A percentile compares a stretch with the other conserved stretches of the same genome.
These are phyloP conservation scores for Leccinum arenicola DNA, from an alignment of 768 basidiomycete species.

Conservation along the genomic window DNA sequence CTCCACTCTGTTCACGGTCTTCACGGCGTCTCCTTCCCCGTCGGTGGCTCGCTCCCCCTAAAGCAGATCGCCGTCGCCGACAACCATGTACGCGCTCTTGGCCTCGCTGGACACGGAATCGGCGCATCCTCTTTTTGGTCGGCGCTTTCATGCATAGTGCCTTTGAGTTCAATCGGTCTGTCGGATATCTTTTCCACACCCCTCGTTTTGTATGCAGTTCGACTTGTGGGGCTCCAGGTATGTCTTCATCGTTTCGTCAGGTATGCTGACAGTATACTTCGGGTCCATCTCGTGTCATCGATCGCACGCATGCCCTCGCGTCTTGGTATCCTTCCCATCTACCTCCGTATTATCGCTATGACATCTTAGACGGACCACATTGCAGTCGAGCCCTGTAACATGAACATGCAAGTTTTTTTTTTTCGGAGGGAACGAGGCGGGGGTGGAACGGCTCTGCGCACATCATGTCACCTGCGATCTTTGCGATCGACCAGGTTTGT, in stretches of 20 bases:
- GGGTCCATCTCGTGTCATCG: too few relatives aligned
- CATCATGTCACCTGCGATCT: constrained; percentile 20
- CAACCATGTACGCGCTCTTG: constrained; percentile 67
- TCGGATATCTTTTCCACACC: too few relatives aligned
- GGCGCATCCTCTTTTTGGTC: constrained; percentile 45
- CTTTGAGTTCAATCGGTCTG: too few relatives aligned
- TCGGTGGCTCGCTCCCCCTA: constrained; percentile 65
- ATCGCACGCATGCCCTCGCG: too few relatives aligned
- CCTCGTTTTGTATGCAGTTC: too few relatives aligned
- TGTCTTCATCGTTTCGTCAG: too few relatives aligned
- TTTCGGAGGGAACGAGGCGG: constrained; percentile 16
- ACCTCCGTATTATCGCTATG: too few relatives aligned
- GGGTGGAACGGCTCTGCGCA: constrained; percentile 40
- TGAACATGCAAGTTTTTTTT: constrained; percentile 14
- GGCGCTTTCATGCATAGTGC: too few relatives aligned
- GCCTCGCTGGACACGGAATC: constrained; percentile 57
- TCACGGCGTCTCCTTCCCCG: constrained; percentile 56
- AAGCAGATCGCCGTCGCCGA: constrained; percentile 78
- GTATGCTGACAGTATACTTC: too few relatives aligned
- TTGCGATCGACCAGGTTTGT: constrained; percentile 45
- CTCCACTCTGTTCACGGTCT: constrained; percentile 59
- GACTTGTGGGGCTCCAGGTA: too few relatives aligned
- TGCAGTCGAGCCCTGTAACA: neutral
- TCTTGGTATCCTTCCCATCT: too few relatives aligned
- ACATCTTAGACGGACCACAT: neutral